Evolutionary conservation across 1,139 yeast genomes (phyloP).

Genomic region (Suhomyces coccinellae): DNA sequence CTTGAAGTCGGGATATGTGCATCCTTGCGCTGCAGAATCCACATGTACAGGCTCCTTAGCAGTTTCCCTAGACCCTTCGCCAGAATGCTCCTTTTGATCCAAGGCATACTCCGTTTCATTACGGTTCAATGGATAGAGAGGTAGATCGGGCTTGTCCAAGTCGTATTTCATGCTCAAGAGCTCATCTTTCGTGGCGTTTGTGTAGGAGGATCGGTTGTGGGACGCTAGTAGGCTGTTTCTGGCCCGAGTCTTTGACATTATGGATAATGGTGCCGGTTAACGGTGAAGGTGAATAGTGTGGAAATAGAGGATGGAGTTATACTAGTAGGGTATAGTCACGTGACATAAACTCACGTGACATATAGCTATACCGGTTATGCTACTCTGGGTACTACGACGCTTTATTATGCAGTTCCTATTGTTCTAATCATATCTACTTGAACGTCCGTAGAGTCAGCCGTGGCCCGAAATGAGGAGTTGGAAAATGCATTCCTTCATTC

Average conservation of each 20-base stretch:
- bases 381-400: no score
- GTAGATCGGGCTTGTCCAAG: conserved; percentile 38
- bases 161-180: conserved; percentile 36
- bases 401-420: no score
- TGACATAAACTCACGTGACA: neutral
- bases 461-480: no score
- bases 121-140: conserved; percentile 40
- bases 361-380: no score
- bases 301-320: neutral
- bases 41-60: neutral
- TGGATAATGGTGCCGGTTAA: neutral
- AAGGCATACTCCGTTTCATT: conserved; percentile 19
- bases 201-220: conserved; percentile 27
- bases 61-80: neutral
- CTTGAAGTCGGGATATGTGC: conserved; percentile 69
- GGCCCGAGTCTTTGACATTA: conserved; percentile 38
- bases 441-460: no score
- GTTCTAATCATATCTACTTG: no score
- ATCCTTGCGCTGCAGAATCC: neutral
- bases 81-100: neutral
- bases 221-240: conserved; percentile 39
- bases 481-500: no score
- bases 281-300: neutral
- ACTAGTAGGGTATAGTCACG: neutral
- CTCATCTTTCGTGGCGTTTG: conserved; percentile 35